Percentiles rank a stretch among this genome's conserved stretches.
Conservation (phyloP, 2,329 filamentous ascomycete species). For the Periconia digitata region DNA sequence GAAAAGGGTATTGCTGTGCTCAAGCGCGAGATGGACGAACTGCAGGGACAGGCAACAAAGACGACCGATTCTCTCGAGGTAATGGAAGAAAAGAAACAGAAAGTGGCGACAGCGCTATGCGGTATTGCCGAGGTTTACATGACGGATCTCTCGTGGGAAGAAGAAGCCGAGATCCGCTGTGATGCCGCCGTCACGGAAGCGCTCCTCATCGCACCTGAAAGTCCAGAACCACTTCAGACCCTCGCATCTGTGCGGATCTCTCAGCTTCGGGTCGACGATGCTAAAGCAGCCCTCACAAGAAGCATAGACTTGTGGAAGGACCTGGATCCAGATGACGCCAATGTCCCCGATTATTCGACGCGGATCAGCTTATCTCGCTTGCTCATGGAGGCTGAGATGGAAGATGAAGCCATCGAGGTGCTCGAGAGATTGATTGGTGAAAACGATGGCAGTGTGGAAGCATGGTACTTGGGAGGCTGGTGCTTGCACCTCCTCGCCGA, state of each 20-base stretch:
- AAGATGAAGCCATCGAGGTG: conserved; percentile 81
- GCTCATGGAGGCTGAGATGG: conserved; percentile 86
- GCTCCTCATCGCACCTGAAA: conserved; percentile 76
- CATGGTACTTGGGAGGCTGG: conserved; percentile 97
- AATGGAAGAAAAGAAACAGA: conserved; percentile 71
- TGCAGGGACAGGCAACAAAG: conserved; percentile 53
- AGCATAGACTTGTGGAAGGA: conserved; percentile 85
- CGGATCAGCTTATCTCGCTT: conserved; percentile 81
- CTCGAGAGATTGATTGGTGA: conserved; percentile 81
- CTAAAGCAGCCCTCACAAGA: conserved; percentile 72
- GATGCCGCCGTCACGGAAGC: conserved; percentile 90
- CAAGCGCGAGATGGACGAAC: conserved; percentile 66
- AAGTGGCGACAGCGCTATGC: conserved; percentile 89
- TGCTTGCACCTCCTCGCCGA: conserved; percentile 78
- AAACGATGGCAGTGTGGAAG: conserved; percentile 92
- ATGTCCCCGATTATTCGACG: conserved; percentile 81
- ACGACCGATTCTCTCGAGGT: conserved; percentile 35
- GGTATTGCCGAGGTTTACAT: conserved; percentile 97
- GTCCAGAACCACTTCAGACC: conserved; percentile 90
- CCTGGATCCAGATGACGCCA: conserved; percentile 69
- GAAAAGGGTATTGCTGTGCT: conserved; percentile 71
- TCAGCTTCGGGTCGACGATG: conserved; percentile 77
- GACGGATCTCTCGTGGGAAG: conserved; percentile 93
- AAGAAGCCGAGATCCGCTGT: conserved; percentile 85
- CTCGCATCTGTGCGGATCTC: conserved; percentile 92